These are phyloP conservation scores for Chlamydomonas schloesseri DNA, from an alignment of 139 green algal species.

Conservation along the genomic window DNA sequence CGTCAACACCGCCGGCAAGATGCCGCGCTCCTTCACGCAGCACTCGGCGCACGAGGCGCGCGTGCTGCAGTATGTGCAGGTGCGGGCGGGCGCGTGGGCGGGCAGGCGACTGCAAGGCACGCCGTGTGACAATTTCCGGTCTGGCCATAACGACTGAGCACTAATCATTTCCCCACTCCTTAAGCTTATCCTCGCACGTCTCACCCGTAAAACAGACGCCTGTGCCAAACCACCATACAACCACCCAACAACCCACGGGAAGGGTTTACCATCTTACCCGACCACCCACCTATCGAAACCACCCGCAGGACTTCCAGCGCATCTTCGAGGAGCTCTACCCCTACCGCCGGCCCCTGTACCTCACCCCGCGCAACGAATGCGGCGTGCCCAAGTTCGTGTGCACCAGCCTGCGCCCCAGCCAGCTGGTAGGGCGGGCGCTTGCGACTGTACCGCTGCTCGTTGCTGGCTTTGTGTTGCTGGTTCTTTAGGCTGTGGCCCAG, in stretches of 20 bases:
- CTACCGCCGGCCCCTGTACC: constrained; percentile 74
- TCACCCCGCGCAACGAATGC: constrained; percentile 86
- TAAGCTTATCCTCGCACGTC: too few species aligned
- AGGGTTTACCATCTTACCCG: too few species aligned
- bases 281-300: background rate
- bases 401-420: constrained; percentile 78
- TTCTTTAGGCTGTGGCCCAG: too few species aligned
- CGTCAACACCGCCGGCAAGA: constrained; percentile 65
- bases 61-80: constrained; percentile 73
- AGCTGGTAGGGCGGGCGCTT: background rate
- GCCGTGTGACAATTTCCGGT: too few species aligned
- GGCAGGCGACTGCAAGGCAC: background rate
- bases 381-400: constrained; percentile 87
- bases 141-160: too few species aligned
- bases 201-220: too few species aligned
- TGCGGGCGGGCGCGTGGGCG: background rate
- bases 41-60: constrained; percentile 64
- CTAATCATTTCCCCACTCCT: too few species aligned
- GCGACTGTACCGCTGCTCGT: background rate
- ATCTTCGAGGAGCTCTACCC: constrained; percentile 85
- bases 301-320: constrained; percentile 64
- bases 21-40: constrained; percentile 67
- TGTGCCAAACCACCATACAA: too few species aligned
- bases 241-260: too few species aligned
- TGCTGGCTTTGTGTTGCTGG: too few species aligned